These are phyloP conservation scores for Hymenotorrendiella dingleyae DNA, from an alignment of 2,329 filamentous ascomycete genomes.

Conservation along the genomic window DNA sequence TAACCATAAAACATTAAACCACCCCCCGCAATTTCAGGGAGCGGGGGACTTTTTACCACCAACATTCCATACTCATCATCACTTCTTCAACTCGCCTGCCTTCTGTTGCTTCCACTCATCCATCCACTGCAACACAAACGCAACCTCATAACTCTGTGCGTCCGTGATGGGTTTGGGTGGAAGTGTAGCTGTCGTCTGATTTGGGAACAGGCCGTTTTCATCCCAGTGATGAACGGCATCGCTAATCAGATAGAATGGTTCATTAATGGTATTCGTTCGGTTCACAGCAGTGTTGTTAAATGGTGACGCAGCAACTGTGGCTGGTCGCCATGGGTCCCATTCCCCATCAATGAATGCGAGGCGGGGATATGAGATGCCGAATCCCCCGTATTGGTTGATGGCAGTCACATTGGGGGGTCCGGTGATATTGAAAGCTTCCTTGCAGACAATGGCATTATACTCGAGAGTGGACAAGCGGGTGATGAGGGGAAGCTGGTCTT, in stretches of 20 bases:
- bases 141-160: constrained; percentile 51
- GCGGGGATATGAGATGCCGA: constrained; percentile 62
- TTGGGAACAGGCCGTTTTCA: constrained; percentile 60
- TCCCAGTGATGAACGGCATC: constrained; percentile 81
- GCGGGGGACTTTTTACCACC: too few species aligned
- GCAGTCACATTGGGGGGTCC: constrained; percentile 53
- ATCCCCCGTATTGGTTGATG: constrained; percentile 74
- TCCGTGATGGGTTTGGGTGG: constrained; percentile 54
- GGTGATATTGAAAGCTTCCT: constrained; percentile 63
- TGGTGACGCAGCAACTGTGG: constrained; percentile 59
- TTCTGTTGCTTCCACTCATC: constrained; percentile 43
- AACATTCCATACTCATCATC: too few species aligned
- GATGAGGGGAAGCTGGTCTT: constrained; percentile 58
- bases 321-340: constrained; percentile 73
- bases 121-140: constrained; percentile 64
- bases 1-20: too few species aligned
- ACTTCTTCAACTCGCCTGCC: background rate
- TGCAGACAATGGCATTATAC: constrained; percentile 58
- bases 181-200: constrained; percentile 47
- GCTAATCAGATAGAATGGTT: constrained; percentile 69
- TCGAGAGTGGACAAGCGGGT: constrained; percentile 64
- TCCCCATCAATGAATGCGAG: constrained; percentile 74
- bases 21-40: too few species aligned
- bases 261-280: constrained; percentile 52
- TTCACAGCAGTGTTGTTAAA: constrained; percentile 41